phyloP scores from a whole-genome alignment of 2,329 filamentous ascomycete genomes.

The Colletotrichum sp. region DNA sequence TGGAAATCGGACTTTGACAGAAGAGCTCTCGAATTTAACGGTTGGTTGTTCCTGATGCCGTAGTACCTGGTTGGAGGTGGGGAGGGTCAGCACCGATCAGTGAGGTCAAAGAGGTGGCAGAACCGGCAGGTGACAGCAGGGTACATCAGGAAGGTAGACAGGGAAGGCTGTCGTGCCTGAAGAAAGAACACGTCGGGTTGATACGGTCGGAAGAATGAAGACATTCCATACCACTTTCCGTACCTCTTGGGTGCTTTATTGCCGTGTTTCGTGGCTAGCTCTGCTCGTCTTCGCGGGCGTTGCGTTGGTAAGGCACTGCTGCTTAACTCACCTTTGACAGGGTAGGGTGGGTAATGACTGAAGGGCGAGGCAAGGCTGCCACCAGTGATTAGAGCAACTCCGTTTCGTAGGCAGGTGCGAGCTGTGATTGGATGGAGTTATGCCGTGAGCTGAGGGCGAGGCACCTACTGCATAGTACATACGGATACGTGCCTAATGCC shows the following conservation, averaged over 20 bases:
- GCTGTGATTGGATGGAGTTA: not conserved
- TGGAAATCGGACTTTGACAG: not conserved
- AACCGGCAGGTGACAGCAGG: not conserved
- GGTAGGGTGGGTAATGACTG: not conserved
- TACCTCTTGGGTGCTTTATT: not conserved
- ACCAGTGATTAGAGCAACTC: not conserved
- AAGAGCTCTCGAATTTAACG: not conserved
- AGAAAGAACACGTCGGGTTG: not conserved
- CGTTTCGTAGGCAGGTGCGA: not conserved
- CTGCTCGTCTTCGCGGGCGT: not conserved
- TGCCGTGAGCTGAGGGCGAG: not conserved
- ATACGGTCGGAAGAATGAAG: not conserved
- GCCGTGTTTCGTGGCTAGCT: not conserved
- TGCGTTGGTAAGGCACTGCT: not conserved
- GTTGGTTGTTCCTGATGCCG: not conserved
- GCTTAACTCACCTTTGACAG: not conserved
- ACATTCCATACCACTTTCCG: not conserved
- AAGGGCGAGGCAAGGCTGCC: not conserved
- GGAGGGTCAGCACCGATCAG: not conserved
- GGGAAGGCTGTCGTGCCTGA: not conserved
- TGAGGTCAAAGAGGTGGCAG: not conserved
- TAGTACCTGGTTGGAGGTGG: not conserved
- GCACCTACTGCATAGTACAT: not conserved
- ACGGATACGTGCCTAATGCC: not conserved
- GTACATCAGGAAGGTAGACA: not conserved